phyloP scores from a whole-genome alignment of 2,329 filamentous ascomycete genomes.

The Beauveria australis region DNA sequence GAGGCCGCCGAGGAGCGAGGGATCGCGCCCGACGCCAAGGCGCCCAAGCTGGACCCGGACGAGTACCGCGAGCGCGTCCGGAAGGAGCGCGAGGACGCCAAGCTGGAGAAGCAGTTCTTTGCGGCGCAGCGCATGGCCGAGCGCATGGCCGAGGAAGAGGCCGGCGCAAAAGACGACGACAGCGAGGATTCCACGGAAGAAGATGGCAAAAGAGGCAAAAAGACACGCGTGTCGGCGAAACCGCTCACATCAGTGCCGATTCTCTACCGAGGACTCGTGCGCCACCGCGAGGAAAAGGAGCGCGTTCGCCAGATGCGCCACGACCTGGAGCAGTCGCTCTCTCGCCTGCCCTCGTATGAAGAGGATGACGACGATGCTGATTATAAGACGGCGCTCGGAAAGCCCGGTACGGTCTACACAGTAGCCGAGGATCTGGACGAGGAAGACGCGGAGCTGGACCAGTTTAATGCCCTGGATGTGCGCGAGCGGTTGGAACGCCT shows the following conservation, averaged over 20 bases:
- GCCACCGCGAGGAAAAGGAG: conserved; percentile 61
- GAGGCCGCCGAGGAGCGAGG: conserved; percentile 52
- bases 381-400: conserved; percentile 61
- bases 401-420: conserved; percentile 44
- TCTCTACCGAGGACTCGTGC: conserved; percentile 69
- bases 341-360: conserved; percentile 58
- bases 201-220: conserved; percentile 11
- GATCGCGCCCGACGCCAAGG: conserved; percentile 45
- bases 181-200: conserved; percentile 14
- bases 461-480: conserved; percentile 63
- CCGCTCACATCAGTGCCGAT: conserved; percentile 64
- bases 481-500: conserved; percentile 59
- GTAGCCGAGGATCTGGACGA: conserved; percentile 64
- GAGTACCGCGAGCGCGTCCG: conserved; percentile 68
- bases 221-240: conserved; percentile 30
- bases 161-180: conserved; percentile 18
- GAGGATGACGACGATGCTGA: conserved; percentile 65
- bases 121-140: conserved; percentile 81
- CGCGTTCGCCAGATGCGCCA: conserved; percentile 56
- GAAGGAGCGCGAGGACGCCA: conserved; percentile 59
- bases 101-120: conserved; percentile 60
- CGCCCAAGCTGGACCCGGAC: conserved; percentile 53
- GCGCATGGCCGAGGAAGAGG: conserved; percentile 55
- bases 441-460: conserved; percentile 71
- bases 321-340: conserved; percentile 58